Conservation (phyloP, 2,329 filamentous ascomycete genomes). For the Cercospora brassicicola region DNA sequence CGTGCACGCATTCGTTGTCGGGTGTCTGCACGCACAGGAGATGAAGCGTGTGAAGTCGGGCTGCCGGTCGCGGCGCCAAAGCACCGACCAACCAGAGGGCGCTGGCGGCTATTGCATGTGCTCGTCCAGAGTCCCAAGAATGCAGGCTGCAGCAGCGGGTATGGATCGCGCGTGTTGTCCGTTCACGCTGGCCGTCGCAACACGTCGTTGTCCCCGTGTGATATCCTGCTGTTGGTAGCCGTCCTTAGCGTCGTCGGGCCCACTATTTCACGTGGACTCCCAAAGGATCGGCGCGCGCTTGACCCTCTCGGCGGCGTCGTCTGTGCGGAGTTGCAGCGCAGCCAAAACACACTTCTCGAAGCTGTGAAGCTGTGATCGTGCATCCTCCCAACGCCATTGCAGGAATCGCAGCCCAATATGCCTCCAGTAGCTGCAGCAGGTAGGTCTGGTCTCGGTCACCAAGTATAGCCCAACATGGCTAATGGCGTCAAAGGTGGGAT, state of each 20-base stretch:
- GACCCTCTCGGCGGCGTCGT: not conserved
- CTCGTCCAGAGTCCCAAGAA: slow-evolving; percentile 3
- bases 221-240: slow-evolving; percentile 7
- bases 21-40: slow-evolving; percentile 5
- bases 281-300: slow-evolving; percentile 1
- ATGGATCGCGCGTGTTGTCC: not conserved
- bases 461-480: not conserved
- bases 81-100: slow-evolving; percentile 13
- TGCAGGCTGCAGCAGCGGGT: not conserved
- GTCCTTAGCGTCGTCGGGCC: not conserved
- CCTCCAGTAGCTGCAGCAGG: slow-evolving; percentile 37
- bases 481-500: slow-evolving; percentile 27
- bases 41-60: slow-evolving; percentile 8
- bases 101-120: slow-evolving; percentile 13
- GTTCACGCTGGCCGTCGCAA: slow-evolving; percentile 1
- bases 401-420: slow-evolving; percentile 29
- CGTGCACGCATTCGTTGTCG: slow-evolving; percentile 3
- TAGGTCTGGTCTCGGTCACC: not conserved
- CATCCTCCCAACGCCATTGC: not conserved
- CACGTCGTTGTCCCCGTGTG: not conserved
- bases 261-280: not conserved
- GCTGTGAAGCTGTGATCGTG: not conserved
- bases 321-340: not conserved
- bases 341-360: not conserved
- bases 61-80: slow-evolving; percentile 14